Percentiles rank a stretch among this genome's conserved stretches.
Evolutionary conservation across 139 green algal genomes (phyloP).

Genomic region (Haematococcus lacustris): DNA sequence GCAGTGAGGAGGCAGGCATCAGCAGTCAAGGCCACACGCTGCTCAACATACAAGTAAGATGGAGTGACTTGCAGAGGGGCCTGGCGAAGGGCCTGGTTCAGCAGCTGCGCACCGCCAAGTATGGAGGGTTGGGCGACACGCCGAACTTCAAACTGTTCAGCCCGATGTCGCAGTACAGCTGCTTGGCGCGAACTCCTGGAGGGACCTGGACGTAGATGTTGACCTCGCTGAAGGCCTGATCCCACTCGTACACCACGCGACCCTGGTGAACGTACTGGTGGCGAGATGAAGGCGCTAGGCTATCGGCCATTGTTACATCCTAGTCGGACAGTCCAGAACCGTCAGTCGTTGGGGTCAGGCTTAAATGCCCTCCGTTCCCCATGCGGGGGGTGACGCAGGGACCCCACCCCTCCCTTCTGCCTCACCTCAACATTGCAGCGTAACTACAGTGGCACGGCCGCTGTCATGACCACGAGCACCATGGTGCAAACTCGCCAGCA

Average conservation of each 20-base stretch:
- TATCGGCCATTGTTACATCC: conserved; percentile 47
- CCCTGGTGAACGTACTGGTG: conserved; percentile 52
- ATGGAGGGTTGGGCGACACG: conserved; percentile 69
- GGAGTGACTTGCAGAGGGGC: background rate
- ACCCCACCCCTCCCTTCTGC: too few relatives aligned
- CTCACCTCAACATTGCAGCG: too few relatives aligned
- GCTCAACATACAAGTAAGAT: background rate
- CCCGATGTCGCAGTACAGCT: conserved; percentile 59
- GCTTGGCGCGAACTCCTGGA: conserved; percentile 53
- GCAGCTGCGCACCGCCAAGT: conserved; percentile 49
- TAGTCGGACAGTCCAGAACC: too few relatives aligned
- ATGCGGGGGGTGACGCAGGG: too few relatives aligned
- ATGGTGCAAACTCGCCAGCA: too few relatives aligned
- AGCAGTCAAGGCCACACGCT: too few relatives aligned
- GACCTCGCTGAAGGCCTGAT: conserved; percentile 68
- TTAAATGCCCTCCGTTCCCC: too few relatives aligned
- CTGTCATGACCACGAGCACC: too few relatives aligned
- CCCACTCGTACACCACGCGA: conserved; percentile 79
- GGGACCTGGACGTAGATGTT: conserved; percentile 78
- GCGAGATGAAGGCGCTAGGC: conserved; percentile 34
- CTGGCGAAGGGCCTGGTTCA: background rate
- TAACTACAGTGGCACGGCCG: too few relatives aligned
- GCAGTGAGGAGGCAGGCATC: too few relatives aligned
- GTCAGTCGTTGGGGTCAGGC: too few relatives aligned
- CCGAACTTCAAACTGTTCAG: conserved; percentile 57